Conservation (phyloP, 768 basidiomycete species). For the Tricholoma matsutake region DNA sequence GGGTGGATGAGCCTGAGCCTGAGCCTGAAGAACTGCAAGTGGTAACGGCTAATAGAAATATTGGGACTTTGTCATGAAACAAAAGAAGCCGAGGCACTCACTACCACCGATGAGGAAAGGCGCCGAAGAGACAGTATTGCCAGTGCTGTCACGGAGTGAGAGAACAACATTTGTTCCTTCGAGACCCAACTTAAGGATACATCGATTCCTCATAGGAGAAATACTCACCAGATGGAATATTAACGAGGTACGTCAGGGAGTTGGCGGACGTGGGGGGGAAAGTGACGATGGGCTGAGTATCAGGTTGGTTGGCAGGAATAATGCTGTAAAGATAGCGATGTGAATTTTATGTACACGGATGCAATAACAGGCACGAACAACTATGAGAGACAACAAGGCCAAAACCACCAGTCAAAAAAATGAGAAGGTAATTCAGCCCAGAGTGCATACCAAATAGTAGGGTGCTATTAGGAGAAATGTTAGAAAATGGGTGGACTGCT, state of each 20-base stretch:
- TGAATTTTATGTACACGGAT: neutral
- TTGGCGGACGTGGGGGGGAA: conserved; percentile 40
- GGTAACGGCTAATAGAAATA: conserved; percentile 26
- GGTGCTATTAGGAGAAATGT: conserved; percentile 41
- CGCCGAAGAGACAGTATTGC: conserved; percentile 46
- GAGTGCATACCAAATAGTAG: conserved; percentile 57
- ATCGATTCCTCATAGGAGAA: neutral
- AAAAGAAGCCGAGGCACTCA: conserved; percentile 31
- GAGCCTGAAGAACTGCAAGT: conserved; percentile 29
- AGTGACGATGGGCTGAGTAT: conserved; percentile 40
- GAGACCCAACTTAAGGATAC: conserved; percentile 1
- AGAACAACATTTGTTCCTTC: conserved; percentile 55
- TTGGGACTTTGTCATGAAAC: neutral
- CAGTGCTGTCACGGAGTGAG: conserved; percentile 58
- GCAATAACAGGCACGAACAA: conserved; percentile 26
- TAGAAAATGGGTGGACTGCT: conserved; percentile 5
- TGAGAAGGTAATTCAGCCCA: neutral
- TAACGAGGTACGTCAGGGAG: conserved; percentile 53
- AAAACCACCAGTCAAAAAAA: conserved; percentile 3
- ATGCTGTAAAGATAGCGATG: conserved; percentile 38
- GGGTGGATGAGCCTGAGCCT: conserved; percentile 11
- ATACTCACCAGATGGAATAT: conserved; percentile 43
- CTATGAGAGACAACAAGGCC: conserved; percentile 22
- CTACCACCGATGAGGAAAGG: too few species aligned
- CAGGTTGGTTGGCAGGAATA: conserved; percentile 46